Conservation (phyloP, 805 yeast species). For the Alloascoidea hylecoeti region DNA sequence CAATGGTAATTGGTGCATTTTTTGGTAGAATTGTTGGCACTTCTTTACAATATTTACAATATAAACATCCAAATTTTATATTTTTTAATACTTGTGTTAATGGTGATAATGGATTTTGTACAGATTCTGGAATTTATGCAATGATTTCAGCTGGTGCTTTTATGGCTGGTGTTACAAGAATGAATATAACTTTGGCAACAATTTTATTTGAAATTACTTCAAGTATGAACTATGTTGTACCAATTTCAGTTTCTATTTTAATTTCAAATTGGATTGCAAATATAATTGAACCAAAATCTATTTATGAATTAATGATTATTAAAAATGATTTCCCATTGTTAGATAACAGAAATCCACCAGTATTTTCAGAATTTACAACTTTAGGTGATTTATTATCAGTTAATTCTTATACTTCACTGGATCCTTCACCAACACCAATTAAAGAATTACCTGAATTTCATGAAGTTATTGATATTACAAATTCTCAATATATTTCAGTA, state of each 20-base stretch:
- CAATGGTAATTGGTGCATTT: conserved; percentile 49
- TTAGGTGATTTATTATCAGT: conserved; percentile 23
- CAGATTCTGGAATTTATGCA: conserved; percentile 36
- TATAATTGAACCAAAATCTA: conserved; percentile 32
- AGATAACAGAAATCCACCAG: conserved; percentile 24
- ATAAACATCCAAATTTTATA: conserved; percentile 12
- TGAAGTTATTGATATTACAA: conserved; percentile 22
- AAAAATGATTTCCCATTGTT: conserved; percentile 39
- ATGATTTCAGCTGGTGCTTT: conserved; percentile 43
- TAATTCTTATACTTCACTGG: conserved; percentile 10
- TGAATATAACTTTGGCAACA: conserved; percentile 37
- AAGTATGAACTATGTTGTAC: conserved; percentile 39
- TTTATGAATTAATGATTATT: conserved; percentile 32
- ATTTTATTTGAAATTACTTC: conserved; percentile 41
- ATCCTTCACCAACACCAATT: conserved; percentile 4
- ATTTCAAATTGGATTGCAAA: conserved; percentile 45
- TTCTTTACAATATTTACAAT: conserved; percentile 23
- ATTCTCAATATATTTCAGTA: conserved; percentile 20
- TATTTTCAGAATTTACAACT: conserved; percentile 17
- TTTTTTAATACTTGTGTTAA: conserved; percentile 10
- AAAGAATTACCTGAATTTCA: conserved; percentile 5
- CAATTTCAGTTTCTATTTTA: conserved; percentile 39
- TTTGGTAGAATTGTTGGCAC: conserved; percentile 39
- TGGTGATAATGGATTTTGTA: conserved; percentile 16
- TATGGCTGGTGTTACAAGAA: conserved; percentile 42